Conservation (phyloP, 768 basidiomycete species). For the Goffeauzyma gilvescens region DNA sequence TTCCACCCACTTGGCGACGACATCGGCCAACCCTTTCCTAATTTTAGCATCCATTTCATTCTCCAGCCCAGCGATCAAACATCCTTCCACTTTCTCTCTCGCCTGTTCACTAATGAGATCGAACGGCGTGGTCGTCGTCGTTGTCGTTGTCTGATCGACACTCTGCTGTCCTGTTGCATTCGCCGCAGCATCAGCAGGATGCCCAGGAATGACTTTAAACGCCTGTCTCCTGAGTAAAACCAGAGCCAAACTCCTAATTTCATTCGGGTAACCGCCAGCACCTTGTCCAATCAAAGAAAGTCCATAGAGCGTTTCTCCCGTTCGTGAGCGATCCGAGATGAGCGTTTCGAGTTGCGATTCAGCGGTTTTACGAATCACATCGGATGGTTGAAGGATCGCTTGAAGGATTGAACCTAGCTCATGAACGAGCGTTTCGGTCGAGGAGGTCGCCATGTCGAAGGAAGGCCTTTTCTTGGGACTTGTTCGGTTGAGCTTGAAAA, state of each 20-base stretch:
- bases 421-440: no score
- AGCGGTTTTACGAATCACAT: background rate
- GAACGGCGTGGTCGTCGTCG: no score
- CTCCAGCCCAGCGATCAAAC: constrained; percentile 5
- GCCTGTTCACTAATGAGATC: background rate
- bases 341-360: background rate
- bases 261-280: constrained; percentile 1
- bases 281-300: constrained; percentile 6
- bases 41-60: constrained; percentile 10
- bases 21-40: constrained; percentile 5
- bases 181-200: background rate
- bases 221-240: background rate
- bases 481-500: no score
- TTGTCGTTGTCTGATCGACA: no score
- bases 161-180: no score
- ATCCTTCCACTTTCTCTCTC: constrained; percentile 1
- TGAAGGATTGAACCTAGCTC: no score
- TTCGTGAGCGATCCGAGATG: background rate
- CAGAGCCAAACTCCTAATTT: background rate
- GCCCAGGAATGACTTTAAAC: background rate
- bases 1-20: constrained; percentile 4
- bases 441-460: no score
- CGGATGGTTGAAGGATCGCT: no score
- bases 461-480: no score
- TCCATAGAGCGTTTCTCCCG: constrained; percentile 2